Evolutionary conservation across 75 land plant genomes (phyloP), one percentile per base, ranked within the genome.

Genomic region (Pinus albicaulis): DNA sequence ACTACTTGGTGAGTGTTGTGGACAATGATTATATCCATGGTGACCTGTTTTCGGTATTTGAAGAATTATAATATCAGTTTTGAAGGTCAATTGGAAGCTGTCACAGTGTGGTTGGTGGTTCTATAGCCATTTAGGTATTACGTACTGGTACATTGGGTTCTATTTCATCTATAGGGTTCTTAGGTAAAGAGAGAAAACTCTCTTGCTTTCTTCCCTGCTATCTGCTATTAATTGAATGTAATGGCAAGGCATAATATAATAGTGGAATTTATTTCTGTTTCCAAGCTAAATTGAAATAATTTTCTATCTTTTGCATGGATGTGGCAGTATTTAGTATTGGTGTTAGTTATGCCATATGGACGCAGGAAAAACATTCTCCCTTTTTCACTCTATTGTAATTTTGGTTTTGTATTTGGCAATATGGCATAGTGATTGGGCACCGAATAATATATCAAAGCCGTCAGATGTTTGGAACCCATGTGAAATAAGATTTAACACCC

Each of bases 11-110:
- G 59, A 96, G 99, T 81, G 77, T 96, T 41, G 97, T 96, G 28
- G 99, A 93, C 72, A 93, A 96, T 71, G 97, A 96, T 75, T 96
- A 88, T 76, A 82, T 93, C 75, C 28, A 88, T 74, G 92, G 93
- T 23, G 95, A 93, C 76, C 16, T 94, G 55, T 96, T 94, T 77
- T 88, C 88, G 6, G 80, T 81, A 57, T 92, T 93, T 60, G 74
- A 77, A 36, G 94, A 82, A 60, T 70, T 92, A 55, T 91, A 72
- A 89, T 31, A 41, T 20, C 71, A 68, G 48, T 68, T 41, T 20
- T 68, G 48, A 41, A 41, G 23, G 13, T 41, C 5, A n/a, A 20
- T 68, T 20, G 44, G 52, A 22, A 44, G 71, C 16, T 48, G 12
- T 68, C 71, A 20, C 1, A 38, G 22, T 44, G 41, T 15, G 16